Conservation (phyloP, 495 filamentous ascomycete genomes). For the Zalerion maritima region DNA sequence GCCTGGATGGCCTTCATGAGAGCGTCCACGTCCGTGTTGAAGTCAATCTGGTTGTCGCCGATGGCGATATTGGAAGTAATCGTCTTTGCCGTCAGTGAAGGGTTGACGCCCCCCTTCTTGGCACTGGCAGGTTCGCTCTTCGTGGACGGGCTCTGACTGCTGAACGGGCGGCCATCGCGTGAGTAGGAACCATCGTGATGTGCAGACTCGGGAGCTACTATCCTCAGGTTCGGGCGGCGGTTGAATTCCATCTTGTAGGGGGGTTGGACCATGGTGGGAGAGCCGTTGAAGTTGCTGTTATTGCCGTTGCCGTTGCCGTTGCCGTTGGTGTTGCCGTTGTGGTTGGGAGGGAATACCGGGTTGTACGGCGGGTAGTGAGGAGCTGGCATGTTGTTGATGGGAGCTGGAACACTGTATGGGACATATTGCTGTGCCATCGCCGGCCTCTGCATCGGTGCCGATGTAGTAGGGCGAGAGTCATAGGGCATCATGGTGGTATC, state of each 20-base stretch:
- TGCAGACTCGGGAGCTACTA: constrained; percentile 5
- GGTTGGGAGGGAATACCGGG: constrained; percentile 18
- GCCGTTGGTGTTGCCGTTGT: constrained; percentile 24
- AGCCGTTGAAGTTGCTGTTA: constrained; percentile 7
- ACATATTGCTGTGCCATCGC: constrained; percentile 18
- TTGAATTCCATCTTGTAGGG: constrained; percentile 1
- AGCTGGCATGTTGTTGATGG: constrained; percentile 20
- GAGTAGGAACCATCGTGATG: constrained; percentile 5
- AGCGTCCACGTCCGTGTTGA: constrained; percentile 74
- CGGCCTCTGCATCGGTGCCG: constrained; percentile 15
- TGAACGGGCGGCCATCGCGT: constrained; percentile 5
- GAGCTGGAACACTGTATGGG: constrained; percentile 17
- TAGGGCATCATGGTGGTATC: constrained; percentile 20
- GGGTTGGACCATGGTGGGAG: constrained; percentile 8
- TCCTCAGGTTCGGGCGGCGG: constrained; percentile 7
- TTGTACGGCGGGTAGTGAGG: constrained; percentile 19
- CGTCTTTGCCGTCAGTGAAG: constrained; percentile 7
- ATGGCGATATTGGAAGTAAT: constrained; percentile 14
- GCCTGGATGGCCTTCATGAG: constrained; percentile 86
- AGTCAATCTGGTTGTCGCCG: constrained; percentile 32
- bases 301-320: constrained; percentile 10
- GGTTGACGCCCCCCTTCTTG: not conserved
- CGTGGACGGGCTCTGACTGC: constrained; percentile 20
- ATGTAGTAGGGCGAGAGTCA: constrained; percentile 14
- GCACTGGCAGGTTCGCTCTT: constrained; percentile 19